Conservation (phyloP, 768 basidiomycete genomes). For the Russula lepida region DNA sequence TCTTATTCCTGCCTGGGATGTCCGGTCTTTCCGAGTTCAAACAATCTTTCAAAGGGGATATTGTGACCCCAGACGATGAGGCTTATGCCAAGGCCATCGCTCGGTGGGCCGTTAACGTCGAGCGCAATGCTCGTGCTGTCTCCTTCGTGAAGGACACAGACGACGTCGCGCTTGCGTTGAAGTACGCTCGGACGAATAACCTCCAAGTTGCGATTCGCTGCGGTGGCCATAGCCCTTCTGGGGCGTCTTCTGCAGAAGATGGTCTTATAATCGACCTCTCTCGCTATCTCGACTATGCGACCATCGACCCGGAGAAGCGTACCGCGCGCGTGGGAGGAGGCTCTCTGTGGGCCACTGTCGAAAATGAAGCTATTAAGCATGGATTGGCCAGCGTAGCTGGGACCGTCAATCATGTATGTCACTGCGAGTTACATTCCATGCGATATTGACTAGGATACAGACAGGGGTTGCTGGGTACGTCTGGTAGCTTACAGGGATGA, state of each 20-base stretch:
- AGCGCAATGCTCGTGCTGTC: slow-evolving; percentile 34
- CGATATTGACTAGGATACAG: slow-evolving; percentile 22
- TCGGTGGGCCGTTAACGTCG: slow-evolving; percentile 38
- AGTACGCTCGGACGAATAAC: slow-evolving; percentile 29
- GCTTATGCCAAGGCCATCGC: slow-evolving; percentile 34
- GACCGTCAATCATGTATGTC: slow-evolving; percentile 41
- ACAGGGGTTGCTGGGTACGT: slow-evolving; percentile 44
- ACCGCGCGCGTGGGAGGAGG: slow-evolving; percentile 41
- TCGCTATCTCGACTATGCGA: slow-evolving; percentile 32
- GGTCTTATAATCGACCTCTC: slow-evolving; percentile 46
- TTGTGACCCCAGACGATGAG: slow-evolving; percentile 32
- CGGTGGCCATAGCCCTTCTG: slow-evolving; percentile 41
- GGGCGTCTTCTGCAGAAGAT: slow-evolving; percentile 38
- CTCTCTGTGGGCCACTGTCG: slow-evolving; percentile 39
- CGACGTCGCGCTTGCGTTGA: slow-evolving; percentile 34
- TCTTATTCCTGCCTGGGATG: slow-evolving; percentile 7
- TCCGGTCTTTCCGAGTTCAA: slow-evolving; percentile 18
- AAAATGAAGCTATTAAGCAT: slow-evolving; percentile 35
- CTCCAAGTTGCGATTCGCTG: slow-evolving; percentile 38
- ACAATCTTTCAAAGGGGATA: slow-evolving; percentile 35
- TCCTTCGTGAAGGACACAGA: slow-evolving; percentile 36
- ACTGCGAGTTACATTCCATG: not conserved
- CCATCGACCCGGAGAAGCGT: slow-evolving; percentile 33
- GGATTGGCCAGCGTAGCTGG: slow-evolving; percentile 42
- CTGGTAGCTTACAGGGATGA: not conserved